Conservation (phyloP, 331 rosid genomes). For the Telfairia occidentalis region DNA sequence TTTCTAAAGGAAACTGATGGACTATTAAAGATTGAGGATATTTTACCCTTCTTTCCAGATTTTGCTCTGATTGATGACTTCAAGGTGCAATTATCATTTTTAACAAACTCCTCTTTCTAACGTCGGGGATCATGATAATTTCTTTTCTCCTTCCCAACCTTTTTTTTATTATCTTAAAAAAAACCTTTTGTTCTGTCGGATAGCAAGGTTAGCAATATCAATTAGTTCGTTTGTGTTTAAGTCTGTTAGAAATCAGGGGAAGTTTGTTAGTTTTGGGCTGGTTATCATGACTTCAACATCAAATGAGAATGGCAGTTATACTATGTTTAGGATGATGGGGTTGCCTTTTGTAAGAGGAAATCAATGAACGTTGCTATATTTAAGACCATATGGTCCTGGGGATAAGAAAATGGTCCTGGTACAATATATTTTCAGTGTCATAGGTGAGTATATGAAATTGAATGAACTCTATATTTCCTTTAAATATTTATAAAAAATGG, state of each 20-base stretch:
- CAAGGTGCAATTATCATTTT: slow-evolving; percentile 37
- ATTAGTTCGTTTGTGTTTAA: background rate
- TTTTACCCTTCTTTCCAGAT: slow-evolving; percentile 94
- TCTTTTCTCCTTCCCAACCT: background rate
- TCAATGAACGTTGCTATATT: too few relatives aligned
- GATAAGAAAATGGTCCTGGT: background rate
- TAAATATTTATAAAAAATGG: background rate
- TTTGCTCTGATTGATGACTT: slow-evolving; percentile 94
- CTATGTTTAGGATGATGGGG: too few relatives aligned
- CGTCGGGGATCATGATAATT: background rate
- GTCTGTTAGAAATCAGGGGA: background rate
- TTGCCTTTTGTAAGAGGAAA: too few relatives aligned
- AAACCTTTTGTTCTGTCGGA: background rate
- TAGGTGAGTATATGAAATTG: background rate
- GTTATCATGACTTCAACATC: background rate
- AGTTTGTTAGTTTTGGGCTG: background rate
- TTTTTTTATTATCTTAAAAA: background rate
- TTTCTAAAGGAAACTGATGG: slow-evolving; percentile 99
- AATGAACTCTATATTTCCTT: background rate
- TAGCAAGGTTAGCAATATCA: background rate
- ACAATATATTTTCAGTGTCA: background rate
- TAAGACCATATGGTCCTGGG: background rate
- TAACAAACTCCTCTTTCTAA: background rate
- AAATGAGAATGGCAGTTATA: background rate
- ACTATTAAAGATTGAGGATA: slow-evolving; percentile 88